phyloP scores from a whole-genome alignment of 352 stramenopile genomes.

The Phytophthora uliginosa region DNA sequence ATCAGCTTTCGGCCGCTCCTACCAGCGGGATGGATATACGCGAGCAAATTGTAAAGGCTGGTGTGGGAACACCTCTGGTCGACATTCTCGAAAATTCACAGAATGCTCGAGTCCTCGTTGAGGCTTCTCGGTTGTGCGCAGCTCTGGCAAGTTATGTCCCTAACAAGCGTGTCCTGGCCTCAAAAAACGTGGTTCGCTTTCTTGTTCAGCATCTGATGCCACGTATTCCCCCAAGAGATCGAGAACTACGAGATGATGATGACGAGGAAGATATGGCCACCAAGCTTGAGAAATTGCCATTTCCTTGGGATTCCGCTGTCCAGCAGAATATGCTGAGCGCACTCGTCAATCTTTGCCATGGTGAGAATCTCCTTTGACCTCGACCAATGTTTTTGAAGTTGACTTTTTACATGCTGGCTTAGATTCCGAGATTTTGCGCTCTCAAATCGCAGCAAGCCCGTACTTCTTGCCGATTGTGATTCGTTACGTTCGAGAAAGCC shows the following conservation, averaged over 20 bases:
- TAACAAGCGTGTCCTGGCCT: constrained; percentile 77
- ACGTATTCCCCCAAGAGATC: constrained; percentile 27
- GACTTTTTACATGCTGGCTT: background rate
- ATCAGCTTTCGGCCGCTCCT: background rate
- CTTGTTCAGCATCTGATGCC: constrained; percentile 55
- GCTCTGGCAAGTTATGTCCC: constrained; percentile 55
- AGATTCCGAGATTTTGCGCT: constrained; percentile 83
- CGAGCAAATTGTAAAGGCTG: constrained; percentile 77
- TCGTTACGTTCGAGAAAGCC: constrained; percentile 60
- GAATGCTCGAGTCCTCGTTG: constrained; percentile 67
- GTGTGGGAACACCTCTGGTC: constrained; percentile 54
- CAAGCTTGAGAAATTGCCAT: constrained; percentile 46
- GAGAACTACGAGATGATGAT: constrained; percentile 30
- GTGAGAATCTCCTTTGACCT: constrained; percentile 38
- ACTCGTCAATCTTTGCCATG: constrained; percentile 75
- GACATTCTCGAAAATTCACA: constrained; percentile 52
- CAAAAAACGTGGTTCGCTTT: constrained; percentile 69
- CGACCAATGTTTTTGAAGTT: background rate
- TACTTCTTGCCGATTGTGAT: constrained; percentile 64
- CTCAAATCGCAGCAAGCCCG: constrained; percentile 71
- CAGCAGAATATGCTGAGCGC: constrained; percentile 62
- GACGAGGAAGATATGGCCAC: constrained; percentile 32
- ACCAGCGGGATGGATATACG: constrained; percentile 33
- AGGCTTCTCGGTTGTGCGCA: constrained; percentile 68
- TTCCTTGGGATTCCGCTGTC: constrained; percentile 47